A percentile compares a stretch with the other conserved stretches of the same genome.
Conservation (phyloP, 2,329 filamentous ascomycete species). For the Pseudogymnoascus sp. region DNA sequence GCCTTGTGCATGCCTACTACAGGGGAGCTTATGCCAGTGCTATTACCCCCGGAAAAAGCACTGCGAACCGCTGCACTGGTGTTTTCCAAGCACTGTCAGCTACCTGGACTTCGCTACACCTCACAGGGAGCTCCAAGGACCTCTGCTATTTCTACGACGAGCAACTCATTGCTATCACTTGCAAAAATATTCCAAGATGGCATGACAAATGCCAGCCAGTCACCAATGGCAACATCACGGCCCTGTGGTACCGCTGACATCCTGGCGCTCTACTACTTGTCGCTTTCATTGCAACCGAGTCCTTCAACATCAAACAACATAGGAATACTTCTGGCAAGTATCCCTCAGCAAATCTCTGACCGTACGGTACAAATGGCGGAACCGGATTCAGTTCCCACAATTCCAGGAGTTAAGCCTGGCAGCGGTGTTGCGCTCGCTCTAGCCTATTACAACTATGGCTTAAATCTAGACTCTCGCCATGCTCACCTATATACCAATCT, state of each 20-base stretch:
- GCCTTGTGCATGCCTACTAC: not conserved
- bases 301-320: constrained; percentile 98
- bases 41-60: constrained; percentile 77
- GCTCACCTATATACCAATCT: constrained; percentile 96
- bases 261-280: constrained; percentile 88
- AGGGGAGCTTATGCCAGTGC: constrained; percentile 45
- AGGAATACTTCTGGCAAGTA: constrained; percentile 88
- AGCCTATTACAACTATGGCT: constrained; percentile 90
- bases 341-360: constrained; percentile 59
- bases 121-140: constrained; percentile 63
- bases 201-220: constrained; percentile 63
- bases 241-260: constrained; percentile 83
- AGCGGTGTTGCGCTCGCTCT: constrained; percentile 84
- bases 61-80: constrained; percentile 75
- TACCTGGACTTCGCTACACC: constrained; percentile 72
- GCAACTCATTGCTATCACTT: constrained; percentile 86
- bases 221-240: constrained; percentile 47
- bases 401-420: constrained; percentile 75
- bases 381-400: constrained; percentile 35
- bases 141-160: constrained; percentile 84
- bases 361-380: constrained; percentile 26
- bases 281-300: constrained; percentile 86
- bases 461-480: constrained; percentile 78
- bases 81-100: constrained; percentile 65
- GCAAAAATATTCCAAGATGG: constrained; percentile 98